These are phyloP conservation scores for Colletotrichum aenigma DNA, from an alignment of 2,329 filamentous ascomycete genomes.

Conservation along the genomic window DNA sequence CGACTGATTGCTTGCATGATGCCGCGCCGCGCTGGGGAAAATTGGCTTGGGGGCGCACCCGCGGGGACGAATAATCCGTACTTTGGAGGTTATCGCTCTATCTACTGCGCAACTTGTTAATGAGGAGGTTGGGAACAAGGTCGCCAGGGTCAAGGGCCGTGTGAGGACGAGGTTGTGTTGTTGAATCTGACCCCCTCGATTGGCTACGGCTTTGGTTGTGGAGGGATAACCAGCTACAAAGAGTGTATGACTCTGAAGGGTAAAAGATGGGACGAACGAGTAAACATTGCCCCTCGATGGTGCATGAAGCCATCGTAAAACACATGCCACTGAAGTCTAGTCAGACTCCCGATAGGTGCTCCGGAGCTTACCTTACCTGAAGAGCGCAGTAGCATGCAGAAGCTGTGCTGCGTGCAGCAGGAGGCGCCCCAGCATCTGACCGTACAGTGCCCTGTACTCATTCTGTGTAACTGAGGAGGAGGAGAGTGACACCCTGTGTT, in stretches of 20 bases:
- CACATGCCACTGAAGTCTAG: not conserved
- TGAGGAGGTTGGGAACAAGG: not conserved
- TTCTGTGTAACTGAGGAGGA: not conserved
- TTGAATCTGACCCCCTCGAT: conserved; percentile 3
- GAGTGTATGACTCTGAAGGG: not conserved
- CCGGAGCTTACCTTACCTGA: not conserved
- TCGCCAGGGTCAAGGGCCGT: not conserved
- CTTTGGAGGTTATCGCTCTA: not conserved
- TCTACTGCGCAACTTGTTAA: not conserved
- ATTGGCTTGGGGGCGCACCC: not conserved
- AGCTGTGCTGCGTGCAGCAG: not conserved
- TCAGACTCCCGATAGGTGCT: not conserved
- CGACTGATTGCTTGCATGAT: conserved; percentile 8
- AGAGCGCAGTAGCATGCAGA: not conserved
- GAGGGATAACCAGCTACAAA: not conserved
- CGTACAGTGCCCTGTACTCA: not conserved
- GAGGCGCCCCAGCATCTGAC: not conserved
- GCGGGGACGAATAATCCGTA: not conserved
- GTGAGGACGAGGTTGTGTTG: conserved; percentile 4
- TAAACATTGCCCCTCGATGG: not conserved
- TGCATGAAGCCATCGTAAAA: conserved; percentile 14
- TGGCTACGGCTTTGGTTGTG: not conserved
- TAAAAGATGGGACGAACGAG: not conserved
- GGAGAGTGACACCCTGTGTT: not conserved
- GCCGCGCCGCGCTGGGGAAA: not conserved